A percentile compares a stretch with the other conserved stretches of the same genome.
Evolutionary conservation across 139 green algal genomes (phyloP).

Genomic region (Coelastrella sp.): DNA sequence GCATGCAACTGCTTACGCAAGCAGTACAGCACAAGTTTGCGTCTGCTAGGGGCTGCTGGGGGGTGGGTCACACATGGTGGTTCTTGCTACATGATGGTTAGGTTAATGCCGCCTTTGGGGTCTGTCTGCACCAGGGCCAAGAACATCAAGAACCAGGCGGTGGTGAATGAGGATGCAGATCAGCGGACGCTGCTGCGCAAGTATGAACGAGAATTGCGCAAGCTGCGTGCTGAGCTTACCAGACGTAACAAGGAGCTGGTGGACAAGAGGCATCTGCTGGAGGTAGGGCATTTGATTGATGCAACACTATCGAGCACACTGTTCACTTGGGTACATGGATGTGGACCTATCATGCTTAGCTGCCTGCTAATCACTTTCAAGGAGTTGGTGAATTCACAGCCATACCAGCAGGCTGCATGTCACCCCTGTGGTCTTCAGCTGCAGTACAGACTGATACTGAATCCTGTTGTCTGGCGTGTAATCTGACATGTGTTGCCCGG

Average conservation of each 20-base stretch:
- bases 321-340: too few species aligned
- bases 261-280: constrained; percentile 91
- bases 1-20: neutral
- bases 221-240: constrained; percentile 90
- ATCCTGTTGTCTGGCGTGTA: too few species aligned
- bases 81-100: too few species aligned
- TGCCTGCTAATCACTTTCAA: too few species aligned
- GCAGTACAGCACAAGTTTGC: too few species aligned
- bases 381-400: too few species aligned
- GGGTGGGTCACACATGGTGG: too few species aligned
- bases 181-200: constrained; percentile 94
- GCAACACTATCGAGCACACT: too few species aligned
- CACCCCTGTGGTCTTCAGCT: neutral
- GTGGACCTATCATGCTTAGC: too few species aligned
- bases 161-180: constrained; percentile 97
- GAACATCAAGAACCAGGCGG: constrained; percentile 93
- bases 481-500: neutral
- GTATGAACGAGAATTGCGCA: constrained; percentile 94
- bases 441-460: neutral
- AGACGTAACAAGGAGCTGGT: constrained; percentile 88
- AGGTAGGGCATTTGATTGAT: constrained; percentile 60
- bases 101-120: too few species aligned
- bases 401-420: too few species aligned
- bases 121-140: constrained; percentile 81
- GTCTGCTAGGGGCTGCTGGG: too few species aligned